phyloP scores from a whole-genome alignment of 176 grass and related monocot species.

The Pontederia paniculata region DNA sequence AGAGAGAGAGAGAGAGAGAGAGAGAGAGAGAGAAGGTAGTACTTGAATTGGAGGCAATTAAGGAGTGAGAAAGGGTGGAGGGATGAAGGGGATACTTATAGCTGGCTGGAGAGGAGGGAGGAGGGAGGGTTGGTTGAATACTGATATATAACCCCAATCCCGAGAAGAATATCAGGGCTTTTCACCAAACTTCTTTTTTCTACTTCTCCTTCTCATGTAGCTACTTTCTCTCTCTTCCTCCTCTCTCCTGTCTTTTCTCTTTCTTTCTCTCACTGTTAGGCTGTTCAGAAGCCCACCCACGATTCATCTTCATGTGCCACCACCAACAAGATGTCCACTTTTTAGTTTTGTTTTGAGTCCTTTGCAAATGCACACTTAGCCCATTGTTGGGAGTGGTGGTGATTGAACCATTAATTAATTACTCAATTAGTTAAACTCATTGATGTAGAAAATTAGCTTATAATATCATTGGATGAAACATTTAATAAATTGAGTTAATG shows the following conservation, averaged over 20 bases:
- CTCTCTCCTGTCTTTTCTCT: no score
- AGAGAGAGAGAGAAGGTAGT: neutral
- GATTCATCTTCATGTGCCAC: slow-evolving; percentile 2
- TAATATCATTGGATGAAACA: no score
- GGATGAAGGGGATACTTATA: slow-evolving; percentile 1
- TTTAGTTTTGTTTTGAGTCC: no score
- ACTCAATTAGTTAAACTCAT: no score
- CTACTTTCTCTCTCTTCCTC: no score
- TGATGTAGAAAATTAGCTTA: no score
- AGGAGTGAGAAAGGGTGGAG: neutral
- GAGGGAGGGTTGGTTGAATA: neutral
- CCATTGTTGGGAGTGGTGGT: no score
- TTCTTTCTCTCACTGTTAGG: no score
- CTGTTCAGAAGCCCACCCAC: neutral
- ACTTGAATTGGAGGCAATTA: neutral
- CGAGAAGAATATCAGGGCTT: neutral
- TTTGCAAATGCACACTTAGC: no score
- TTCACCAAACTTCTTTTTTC: neutral
- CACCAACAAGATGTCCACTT: no score
- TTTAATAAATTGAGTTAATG: no score
- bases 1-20: neutral
- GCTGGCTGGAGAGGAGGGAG: neutral
- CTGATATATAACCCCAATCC: neutral
- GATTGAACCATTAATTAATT: no score
- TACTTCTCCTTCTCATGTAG: neutral